phyloP scores from a whole-genome alignment of 495 filamentous ascomycete genomes.

The Copromyces sp. region DNA sequence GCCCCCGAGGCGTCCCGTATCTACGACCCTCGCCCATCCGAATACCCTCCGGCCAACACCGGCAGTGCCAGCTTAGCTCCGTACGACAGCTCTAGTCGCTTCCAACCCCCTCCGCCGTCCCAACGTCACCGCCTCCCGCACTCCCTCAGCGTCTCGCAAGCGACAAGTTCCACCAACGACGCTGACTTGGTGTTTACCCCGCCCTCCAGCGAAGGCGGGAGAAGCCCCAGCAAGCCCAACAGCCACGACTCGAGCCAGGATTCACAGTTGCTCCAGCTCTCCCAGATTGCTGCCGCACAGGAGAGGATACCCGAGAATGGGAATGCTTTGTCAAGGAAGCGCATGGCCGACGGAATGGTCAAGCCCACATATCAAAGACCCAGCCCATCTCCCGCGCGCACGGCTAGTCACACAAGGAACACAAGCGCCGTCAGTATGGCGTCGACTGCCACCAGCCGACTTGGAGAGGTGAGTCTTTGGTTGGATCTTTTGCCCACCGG shows the following conservation, averaged over 20 bases:
- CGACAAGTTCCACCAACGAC: slow-evolving; percentile 31
- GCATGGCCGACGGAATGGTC: slow-evolving; percentile 55
- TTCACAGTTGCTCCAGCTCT: slow-evolving; percentile 42
- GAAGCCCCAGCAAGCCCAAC: slow-evolving; percentile 26
- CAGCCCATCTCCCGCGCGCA: slow-evolving; percentile 27
- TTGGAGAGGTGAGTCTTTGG: slow-evolving; percentile 54
- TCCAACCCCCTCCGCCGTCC: slow-evolving; percentile 1
- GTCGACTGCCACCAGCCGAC: slow-evolving; percentile 48
- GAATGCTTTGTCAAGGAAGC: slow-evolving; percentile 37
- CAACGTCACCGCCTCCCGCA: slow-evolving; percentile 18
- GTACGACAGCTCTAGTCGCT: not conserved
- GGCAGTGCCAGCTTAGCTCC: not conserved
- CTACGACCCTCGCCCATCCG: slow-evolving; percentile 5
- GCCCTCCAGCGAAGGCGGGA: slow-evolving; percentile 33
- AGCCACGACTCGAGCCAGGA: slow-evolving; percentile 33
- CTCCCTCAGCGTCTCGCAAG: slow-evolving; percentile 34
- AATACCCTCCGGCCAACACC: not conserved
- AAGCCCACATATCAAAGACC: slow-evolving; percentile 38
- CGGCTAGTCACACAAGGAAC: slow-evolving; percentile 53
- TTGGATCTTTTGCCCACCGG: not conserved
- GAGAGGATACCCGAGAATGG: slow-evolving; percentile 32
- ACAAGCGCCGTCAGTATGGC: slow-evolving; percentile 50
- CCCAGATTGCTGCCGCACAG: slow-evolving; percentile 42
- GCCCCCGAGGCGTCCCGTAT: not conserved
- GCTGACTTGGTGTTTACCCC: slow-evolving; percentile 37